Base-by-base conservation (phyloP, 1,139 yeast genomes). In the Keqinozyma sinolaborantium region DNA sequence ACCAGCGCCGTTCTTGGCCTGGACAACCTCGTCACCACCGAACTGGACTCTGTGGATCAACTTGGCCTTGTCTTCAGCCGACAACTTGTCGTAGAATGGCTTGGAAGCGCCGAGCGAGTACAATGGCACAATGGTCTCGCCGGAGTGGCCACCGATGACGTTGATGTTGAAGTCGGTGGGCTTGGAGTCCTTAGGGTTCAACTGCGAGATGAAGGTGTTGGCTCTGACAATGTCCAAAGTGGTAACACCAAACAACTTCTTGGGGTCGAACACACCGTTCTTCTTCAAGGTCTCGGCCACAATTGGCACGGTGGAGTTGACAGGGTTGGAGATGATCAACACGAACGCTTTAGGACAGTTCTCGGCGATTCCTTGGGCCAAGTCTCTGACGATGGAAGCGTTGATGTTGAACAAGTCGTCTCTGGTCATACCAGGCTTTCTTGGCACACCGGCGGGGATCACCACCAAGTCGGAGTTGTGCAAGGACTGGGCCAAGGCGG, bases 361-460 rank as follows among this genome's bases (percentile, higher is more conserved):
- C 53, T 83, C 86, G 45, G 95, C 96, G 50, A 83, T 79, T 25
- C 95, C 90, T 61, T 83, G 76, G 48, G 96, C 95, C 58, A 92
- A 76, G 57, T 83, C 95, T 60, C 94, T 82, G 45, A 92, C 95
- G 58, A 92, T 92, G 31, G 95, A 83, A 31, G 98, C 98, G 59
- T 92, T 92, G 67, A 95, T 90, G 73, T 87, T 86, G 82, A 92
- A 92, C 58, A 92, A 77, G 59, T 92, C 98, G 61, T 92, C 98
- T 75, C 95, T 79, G 53, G 97, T 88, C 97, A 90, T 90, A 58
- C 97, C 97, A 45, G 97, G 97, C 74, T 92, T 92, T 75, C 98
- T 85, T 67, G 98, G 98, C 37, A 92, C 96, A 69, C 98, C 98
- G 38, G 98, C 98, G 52, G 98, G 97, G 62, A 92, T 90, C 48